Conservation (phyloP, 2,329 filamentous ascomycete genomes). For the Cercospora canescens region DNA sequence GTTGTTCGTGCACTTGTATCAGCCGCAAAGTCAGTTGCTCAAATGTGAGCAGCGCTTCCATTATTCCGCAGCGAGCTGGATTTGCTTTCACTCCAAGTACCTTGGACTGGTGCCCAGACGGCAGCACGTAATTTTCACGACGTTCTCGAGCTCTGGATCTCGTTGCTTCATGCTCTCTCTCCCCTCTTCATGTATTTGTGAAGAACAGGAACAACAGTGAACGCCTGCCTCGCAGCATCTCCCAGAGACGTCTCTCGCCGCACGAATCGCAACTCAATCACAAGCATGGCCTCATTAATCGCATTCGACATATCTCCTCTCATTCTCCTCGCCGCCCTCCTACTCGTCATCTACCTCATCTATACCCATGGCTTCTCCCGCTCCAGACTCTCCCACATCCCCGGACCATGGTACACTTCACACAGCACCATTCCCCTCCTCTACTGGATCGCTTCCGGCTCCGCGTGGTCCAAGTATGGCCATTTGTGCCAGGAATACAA, state of each 20-base stretch:
- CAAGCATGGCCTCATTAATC: background rate
- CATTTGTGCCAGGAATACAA: constrained; percentile 1
- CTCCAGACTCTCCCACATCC: constrained; percentile 5
- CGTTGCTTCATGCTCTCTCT: background rate
- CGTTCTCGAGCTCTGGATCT: background rate
- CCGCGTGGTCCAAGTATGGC: constrained; percentile 8
- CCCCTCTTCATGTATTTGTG: background rate
- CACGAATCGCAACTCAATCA: background rate
- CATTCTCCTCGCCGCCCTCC: background rate
- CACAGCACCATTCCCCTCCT: constrained; percentile 10
- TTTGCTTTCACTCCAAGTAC: background rate
- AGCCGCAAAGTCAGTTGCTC: background rate
- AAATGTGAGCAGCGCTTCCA: background rate
- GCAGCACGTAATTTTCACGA: background rate
- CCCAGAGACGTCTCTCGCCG: background rate
- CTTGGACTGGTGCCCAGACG: background rate
- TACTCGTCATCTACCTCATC: background rate
- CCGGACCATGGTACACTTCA: constrained; percentile 7
- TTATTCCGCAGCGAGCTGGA: background rate
- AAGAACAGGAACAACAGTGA: background rate
- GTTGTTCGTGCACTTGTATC: background rate
- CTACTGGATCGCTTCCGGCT: constrained; percentile 6
- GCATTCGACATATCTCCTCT: background rate
- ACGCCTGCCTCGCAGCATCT: background rate
- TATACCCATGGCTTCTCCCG: background rate